Conservation (phyloP, 257 asterid species). For the Echium plantagineum region DNA sequence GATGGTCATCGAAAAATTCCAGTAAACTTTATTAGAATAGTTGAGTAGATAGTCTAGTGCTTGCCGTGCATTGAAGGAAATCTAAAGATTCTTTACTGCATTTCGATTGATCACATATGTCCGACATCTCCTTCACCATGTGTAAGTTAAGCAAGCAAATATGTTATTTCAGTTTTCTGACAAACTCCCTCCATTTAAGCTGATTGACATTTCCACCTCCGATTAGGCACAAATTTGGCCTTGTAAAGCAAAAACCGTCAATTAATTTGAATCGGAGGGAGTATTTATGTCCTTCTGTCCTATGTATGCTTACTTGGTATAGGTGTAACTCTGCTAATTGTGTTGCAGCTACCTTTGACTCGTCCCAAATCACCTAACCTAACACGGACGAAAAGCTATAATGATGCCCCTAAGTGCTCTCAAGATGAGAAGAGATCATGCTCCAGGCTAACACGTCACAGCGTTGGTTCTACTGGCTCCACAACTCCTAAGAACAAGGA, state of each 20-base stretch:
- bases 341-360: constrained; percentile 74
- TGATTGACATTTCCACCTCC: too few relatives aligned
- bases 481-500: neutral
- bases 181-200: too few relatives aligned
- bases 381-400: constrained; percentile 72
- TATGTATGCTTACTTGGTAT: neutral
- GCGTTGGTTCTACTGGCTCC: constrained; percentile 35
- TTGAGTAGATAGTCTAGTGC: too few relatives aligned
- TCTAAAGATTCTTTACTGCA: too few relatives aligned
- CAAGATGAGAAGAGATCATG: constrained; percentile 29
- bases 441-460: constrained; percentile 33
- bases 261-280: neutral
- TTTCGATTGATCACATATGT: too few relatives aligned
- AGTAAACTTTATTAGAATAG: too few relatives aligned
- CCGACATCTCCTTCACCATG: too few relatives aligned
- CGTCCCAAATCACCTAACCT: constrained; percentile 92
- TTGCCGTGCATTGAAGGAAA: too few relatives aligned
- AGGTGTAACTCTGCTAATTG: constrained; percentile 7
- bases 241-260: neutral
- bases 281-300: neutral
- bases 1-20: too few relatives aligned
- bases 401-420: constrained; percentile 43
- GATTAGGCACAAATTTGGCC: neutral
- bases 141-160: too few relatives aligned
- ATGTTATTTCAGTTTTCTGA: too few relatives aligned